A percentile compares a stretch with the other conserved stretches of the same genome.
phyloP scores from a whole-genome alignment of 768 basidiomycete genomes.

The Termitomyces bulborhizus region DNA sequence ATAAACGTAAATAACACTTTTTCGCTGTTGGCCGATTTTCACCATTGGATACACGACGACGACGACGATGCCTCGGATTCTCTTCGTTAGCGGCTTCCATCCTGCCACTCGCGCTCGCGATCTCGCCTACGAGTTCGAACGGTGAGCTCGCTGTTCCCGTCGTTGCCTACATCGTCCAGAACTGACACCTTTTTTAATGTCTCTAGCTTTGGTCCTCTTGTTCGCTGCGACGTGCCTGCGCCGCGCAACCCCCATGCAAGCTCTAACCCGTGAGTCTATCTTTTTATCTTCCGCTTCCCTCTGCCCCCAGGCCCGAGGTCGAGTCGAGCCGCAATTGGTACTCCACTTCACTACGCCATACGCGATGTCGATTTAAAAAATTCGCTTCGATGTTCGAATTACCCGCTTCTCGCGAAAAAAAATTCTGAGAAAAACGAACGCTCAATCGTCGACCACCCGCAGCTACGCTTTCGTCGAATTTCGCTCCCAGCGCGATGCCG shows the following conservation, averaged over 20 bases:
- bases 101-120: constrained; percentile 78
- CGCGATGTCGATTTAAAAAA: constrained; percentile 5
- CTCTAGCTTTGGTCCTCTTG: constrained; percentile 68
- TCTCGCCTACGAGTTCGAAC: constrained; percentile 83
- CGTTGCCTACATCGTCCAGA: not conserved
- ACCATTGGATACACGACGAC: constrained; percentile 15
- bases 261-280: constrained; percentile 79
- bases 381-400: constrained; percentile 12
- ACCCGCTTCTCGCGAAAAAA: constrained; percentile 25
- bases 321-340: constrained; percentile 22
- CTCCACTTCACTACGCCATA: constrained; percentile 5
- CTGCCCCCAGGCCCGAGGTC: constrained; percentile 21
- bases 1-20: constrained; percentile 16
- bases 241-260: constrained; percentile 71
- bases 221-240: constrained; percentile 88
- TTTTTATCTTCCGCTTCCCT: constrained; percentile 15
- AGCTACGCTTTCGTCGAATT: constrained; percentile 89
- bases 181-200: not conserved
- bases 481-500: constrained; percentile 69
- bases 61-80: constrained; percentile 68
- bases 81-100: constrained; percentile 85
- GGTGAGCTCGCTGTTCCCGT: constrained; percentile 32
- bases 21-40: constrained; percentile 14
- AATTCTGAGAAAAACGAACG: constrained; percentile 35
- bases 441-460: constrained; percentile 50